A percentile compares a stretch with the other conserved stretches of the same genome.
phyloP scores from a whole-genome alignment of 306 rosid genomes.

The Cajanus cajan region DNA sequence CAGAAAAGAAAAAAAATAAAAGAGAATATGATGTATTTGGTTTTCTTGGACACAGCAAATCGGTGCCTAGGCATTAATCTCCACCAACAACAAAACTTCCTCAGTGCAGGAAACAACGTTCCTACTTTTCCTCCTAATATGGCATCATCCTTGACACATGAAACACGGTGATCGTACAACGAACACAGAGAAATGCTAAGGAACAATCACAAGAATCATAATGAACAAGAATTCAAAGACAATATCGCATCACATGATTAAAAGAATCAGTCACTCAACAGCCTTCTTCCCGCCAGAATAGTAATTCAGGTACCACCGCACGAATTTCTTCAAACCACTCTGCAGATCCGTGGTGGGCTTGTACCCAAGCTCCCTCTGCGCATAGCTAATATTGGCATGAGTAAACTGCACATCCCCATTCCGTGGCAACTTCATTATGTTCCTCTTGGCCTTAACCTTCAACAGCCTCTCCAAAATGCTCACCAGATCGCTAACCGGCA shows the following conservation, averaged over 20 bases:
- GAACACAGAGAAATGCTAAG: conserved; percentile 52
- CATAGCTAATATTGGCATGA: conserved; percentile 90
- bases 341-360: conserved; percentile 85
- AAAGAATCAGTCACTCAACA: conserved; percentile 54
- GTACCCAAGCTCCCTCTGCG: conserved; percentile 86
- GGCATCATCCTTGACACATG: conserved; percentile 58
- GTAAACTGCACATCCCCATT: conserved; percentile 95
- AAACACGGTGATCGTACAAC: conserved; percentile 48
- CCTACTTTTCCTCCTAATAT: conserved; percentile 41
- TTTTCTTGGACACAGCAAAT: conserved; percentile 53
- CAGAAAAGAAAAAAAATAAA: conserved; percentile 29
- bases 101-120: conserved; percentile 52
- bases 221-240: conserved; percentile 63
- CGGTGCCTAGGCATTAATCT: conserved; percentile 53
- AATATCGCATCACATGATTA: conserved; percentile 40
- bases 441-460: conserved; percentile 85
- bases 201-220: conserved; percentile 80
- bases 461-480: conserved; percentile 91
- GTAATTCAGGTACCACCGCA: conserved; percentile 86
- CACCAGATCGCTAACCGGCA: conserved; percentile 83
- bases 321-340: conserved; percentile 91
- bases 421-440: conserved; percentile 74
- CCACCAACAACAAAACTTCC: conserved; percentile 58
- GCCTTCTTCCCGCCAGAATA: conserved; percentile 80
- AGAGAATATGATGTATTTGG: conserved; percentile 52